A percentile compares a stretch with the other conserved stretches of the same genome.
Conservation (phyloP, 2,329 filamentous ascomycete genomes). For the Aphanoascus verrucosus region DNA sequence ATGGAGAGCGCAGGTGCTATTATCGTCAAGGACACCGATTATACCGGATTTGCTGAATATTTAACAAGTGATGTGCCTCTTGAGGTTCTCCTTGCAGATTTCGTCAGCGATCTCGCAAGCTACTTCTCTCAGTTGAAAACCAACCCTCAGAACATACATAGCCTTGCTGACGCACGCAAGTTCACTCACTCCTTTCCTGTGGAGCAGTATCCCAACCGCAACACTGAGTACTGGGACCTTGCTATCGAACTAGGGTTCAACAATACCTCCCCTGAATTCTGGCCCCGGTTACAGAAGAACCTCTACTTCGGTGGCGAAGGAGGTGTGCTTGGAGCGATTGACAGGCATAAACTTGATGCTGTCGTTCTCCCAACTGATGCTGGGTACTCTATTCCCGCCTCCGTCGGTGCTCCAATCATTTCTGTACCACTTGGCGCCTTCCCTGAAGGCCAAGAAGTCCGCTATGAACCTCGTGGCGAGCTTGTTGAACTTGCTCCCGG, state of each 20-base stretch:
- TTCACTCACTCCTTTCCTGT: constrained; percentile 45
- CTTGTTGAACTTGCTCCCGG: constrained; percentile 46
- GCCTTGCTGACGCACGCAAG: constrained; percentile 41
- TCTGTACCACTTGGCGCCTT: constrained; percentile 53
- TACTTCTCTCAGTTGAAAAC: constrained; percentile 48
- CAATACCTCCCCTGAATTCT: constrained; percentile 49
- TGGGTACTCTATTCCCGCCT: constrained; percentile 41
- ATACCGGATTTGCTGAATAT: constrained; percentile 43
- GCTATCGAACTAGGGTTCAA: constrained; percentile 44
- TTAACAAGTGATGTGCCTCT: constrained; percentile 28
- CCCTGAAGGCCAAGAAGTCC: constrained; percentile 40
- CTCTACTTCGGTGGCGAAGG: constrained; percentile 47
- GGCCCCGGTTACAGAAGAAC: constrained; percentile 45
- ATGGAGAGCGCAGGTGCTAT: constrained; percentile 48
- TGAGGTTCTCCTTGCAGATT: constrained; percentile 46
- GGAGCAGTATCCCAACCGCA: constrained; percentile 52
- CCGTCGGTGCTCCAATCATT: constrained; percentile 51
- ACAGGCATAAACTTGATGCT: constrained; percentile 49
- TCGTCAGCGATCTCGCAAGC: constrained; percentile 43
- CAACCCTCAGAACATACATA: constrained; percentile 49
- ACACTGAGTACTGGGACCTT: constrained; percentile 48
- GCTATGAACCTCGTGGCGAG: constrained; percentile 38
- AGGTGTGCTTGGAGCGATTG: constrained; percentile 51
- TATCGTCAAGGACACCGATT: constrained; percentile 51
- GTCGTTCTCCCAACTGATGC: constrained; percentile 49